Base-by-base conservation (phyloP, 306 rosid genomes). In the Cucurbita moschata region DNA sequence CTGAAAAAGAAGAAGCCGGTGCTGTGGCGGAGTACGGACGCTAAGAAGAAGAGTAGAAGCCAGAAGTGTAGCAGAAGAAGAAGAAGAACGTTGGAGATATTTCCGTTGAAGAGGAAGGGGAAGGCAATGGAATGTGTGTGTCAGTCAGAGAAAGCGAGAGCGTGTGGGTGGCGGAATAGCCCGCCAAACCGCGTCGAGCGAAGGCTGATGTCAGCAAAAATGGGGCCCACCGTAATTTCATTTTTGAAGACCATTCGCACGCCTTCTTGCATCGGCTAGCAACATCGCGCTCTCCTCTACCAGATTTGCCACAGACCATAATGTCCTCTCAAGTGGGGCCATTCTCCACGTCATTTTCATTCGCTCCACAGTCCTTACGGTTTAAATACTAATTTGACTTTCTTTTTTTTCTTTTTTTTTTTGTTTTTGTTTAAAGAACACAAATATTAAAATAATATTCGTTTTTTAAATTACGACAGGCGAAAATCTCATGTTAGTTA, bases 211-310 rank as follows among this genome's bases (percentile, higher is more conserved):
- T 9, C 82, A 82, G 83, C 74, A 4, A 16, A 47, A 0, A 7
- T 38, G 90, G 88, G 77, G 19, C 94, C 93, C 81, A 57, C 4
- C 2, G 7, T 42, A 1, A 6, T 42, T 42, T 40, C 1, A 0
- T 40, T 8, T 58, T 15, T 62, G 42, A 9, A 49, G 5, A 42
- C 13, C 13, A 18, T 69, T 50, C 43, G 14, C 37, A 50, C 62
- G 49, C 38, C 61, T 71, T 52, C 2, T 30, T 46, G 56, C 73
- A 55, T 44, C 42, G 21, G 13, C 53, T 49, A 0, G 21, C 51
- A 3, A 13, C 46, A 30, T 30, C 35, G 35, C 57, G 53, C 57
- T 47, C 23, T 68, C 55, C 19, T 47, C 5, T 1, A 47, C 57
- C 73, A 23, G 39, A 47, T 23, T 68, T 67, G 35, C 35, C 35